These are phyloP conservation scores for Ascochyta fabae DNA, from an alignment of 2,329 filamentous ascomycete genomes.

Conservation along the genomic window DNA sequence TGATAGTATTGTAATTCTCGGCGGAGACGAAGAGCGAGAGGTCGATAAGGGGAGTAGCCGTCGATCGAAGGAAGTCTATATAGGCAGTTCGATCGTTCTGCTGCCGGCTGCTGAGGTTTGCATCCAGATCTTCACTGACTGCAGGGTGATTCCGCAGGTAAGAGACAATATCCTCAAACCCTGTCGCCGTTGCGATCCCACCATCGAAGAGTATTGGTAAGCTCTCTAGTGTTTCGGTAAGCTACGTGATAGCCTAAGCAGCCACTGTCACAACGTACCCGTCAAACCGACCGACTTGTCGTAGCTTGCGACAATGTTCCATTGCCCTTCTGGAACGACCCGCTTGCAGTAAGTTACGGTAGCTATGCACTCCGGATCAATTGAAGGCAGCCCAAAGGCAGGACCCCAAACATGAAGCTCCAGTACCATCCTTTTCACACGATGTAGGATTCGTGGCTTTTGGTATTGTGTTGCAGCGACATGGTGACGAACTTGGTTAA, in stretches of 20 bases:
- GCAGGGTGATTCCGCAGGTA: conserved; percentile 56
- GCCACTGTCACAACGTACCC: conserved; percentile 39
- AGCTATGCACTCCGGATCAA: conserved; percentile 90
- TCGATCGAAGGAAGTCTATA: conserved; percentile 74
- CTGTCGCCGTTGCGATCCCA: conserved; percentile 60
- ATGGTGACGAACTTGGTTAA: neutral
- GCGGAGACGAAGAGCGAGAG: conserved; percentile 89
- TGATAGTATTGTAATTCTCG: conserved; percentile 80
- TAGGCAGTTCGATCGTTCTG: conserved; percentile 53
- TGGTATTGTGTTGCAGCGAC: neutral
- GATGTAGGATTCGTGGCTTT: neutral
- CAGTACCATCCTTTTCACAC: conserved; percentile 57
- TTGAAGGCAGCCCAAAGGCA: conserved; percentile 85
- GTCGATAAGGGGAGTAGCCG: conserved; percentile 79
- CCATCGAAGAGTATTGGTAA: conserved; percentile 65
- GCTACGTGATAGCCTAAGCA: conserved; percentile 5
- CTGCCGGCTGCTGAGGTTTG: conserved; percentile 38
- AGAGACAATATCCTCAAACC: conserved; percentile 66
- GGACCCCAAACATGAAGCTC: conserved; percentile 91
- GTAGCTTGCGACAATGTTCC: conserved; percentile 51
- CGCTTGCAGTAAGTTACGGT: conserved; percentile 77
- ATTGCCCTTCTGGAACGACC: conserved; percentile 61
- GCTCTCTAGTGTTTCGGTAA: conserved; percentile 52
- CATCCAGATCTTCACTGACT: conserved; percentile 39
- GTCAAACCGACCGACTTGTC: conserved; percentile 74